phyloP scores from a whole-genome alignment of 768 basidiomycete genomes.

The Amanita rubescens region DNA sequence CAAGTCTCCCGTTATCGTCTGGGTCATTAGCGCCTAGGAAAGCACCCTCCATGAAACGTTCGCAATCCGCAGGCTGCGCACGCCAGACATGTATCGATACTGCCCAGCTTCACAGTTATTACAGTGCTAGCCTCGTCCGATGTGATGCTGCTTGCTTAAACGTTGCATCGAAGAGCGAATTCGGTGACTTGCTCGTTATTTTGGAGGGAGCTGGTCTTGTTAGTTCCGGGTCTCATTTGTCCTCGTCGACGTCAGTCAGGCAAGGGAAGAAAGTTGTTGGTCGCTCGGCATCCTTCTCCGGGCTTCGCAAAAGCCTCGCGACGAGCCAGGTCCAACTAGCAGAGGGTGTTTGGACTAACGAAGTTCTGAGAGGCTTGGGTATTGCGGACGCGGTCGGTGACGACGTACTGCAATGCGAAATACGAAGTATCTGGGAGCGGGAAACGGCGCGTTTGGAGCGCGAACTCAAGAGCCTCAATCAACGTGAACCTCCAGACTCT shows the following conservation, averaged over 20 bases:
- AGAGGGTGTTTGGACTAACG: slow-evolving; percentile 58
- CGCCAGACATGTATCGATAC: slow-evolving; percentile 38
- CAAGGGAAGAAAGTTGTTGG: slow-evolving; percentile 45
- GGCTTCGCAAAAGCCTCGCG: slow-evolving; percentile 26
- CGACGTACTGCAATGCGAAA: slow-evolving; percentile 18
- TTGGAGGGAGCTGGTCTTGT: slow-evolving; percentile 70
- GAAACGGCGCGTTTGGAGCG: slow-evolving; percentile 38
- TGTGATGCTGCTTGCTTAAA: slow-evolving; percentile 47
- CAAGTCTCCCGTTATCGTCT: slow-evolving; percentile 44
- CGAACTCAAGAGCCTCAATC: slow-evolving; percentile 27
- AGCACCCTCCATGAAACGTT: slow-evolving; percentile 44
- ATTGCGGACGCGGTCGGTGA: slow-evolving; percentile 42
- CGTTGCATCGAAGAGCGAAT: slow-evolving; percentile 69
- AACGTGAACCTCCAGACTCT: background rate
- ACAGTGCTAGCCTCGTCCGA: slow-evolving; percentile 49
- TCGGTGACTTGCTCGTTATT: slow-evolving; percentile 61
- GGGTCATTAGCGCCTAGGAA: slow-evolving; percentile 31
- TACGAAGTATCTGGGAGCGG: slow-evolving; percentile 38
- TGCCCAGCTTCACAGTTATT: slow-evolving; percentile 57
- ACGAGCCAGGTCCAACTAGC: slow-evolving; percentile 48
- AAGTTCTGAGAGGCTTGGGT: slow-evolving; percentile 66
- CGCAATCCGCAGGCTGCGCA: slow-evolving; percentile 24
- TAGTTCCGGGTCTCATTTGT: slow-evolving; percentile 24
- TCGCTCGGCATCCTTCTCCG: slow-evolving; percentile 53
- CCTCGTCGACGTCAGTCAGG: slow-evolving; percentile 32